Percentiles rank a stretch among this genome's conserved stretches.
phyloP scores from a whole-genome alignment of 371 early-diverging fungal species.

The Rhizopus arrhizus region DNA sequence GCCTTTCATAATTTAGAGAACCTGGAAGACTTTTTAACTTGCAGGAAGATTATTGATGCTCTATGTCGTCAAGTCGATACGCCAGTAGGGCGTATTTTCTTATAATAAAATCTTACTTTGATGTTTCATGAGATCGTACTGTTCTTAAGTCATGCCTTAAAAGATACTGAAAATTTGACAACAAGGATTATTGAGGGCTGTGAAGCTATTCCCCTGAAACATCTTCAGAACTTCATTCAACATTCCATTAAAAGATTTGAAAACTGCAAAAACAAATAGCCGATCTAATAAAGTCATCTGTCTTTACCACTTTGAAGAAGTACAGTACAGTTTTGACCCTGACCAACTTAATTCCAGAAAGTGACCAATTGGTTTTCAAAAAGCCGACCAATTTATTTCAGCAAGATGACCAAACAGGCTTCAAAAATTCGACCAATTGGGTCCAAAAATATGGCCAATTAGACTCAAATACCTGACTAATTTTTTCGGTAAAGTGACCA shows the following conservation, averaged over 20 bases:
- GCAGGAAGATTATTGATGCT: neutral
- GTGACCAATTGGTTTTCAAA: too few species aligned
- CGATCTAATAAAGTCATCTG: conserved; percentile 6
- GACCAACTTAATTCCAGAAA: too few species aligned
- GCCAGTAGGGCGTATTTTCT: neutral
- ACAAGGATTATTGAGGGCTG: neutral
- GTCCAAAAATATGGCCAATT: neutral
- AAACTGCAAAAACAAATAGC: conserved; percentile 7
- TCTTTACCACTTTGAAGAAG: neutral
- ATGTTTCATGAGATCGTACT: neutral
- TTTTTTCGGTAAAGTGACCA: too few species aligned
- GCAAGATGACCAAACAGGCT: neutral
- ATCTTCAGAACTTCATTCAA: conserved; percentile 2
- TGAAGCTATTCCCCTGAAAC: neutral
- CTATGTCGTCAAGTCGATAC: neutral
- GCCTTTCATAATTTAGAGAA: too few species aligned
- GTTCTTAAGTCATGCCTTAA: conserved; percentile 2
- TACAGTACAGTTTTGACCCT: too few species aligned
- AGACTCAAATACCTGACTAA: too few species aligned
- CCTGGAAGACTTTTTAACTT: neutral
- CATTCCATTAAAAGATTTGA: neutral
- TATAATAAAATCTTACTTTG: conserved; percentile 1
- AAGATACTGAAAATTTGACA: neutral
- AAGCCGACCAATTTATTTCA: too few species aligned
- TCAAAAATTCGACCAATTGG: too few species aligned